Conservation (phyloP, 306 rosid genomes). For the Acmispon strigosus region DNA sequence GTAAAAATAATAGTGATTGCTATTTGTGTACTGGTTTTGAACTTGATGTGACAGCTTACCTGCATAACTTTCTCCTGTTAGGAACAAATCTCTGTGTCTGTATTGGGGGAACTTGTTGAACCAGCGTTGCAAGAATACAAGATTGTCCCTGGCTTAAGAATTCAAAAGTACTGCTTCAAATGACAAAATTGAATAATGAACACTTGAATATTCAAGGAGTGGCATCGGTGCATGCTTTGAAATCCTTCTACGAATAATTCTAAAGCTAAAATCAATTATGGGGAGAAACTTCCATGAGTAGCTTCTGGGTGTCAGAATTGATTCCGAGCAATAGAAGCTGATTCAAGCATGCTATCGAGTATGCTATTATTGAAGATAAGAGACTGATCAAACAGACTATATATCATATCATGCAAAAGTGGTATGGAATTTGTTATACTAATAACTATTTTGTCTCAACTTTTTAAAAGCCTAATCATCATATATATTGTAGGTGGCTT, state of each 20-base stretch:
- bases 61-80: constrained; percentile 65
- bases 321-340: no score
- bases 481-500: constrained; percentile 13
- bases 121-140: constrained; percentile 55
- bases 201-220: neutral
- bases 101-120: constrained; percentile 55
- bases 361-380: neutral
- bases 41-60: constrained; percentile 20
- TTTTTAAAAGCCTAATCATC: constrained; percentile 13
- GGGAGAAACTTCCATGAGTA: no score
- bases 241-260: neutral
- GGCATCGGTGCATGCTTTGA: neutral
- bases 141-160: constrained; percentile 55
- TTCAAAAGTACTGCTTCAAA: constrained; percentile 25
- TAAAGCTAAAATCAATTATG: no score
- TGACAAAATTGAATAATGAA: constrained; percentile 2
- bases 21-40: no score
- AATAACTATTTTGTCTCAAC: constrained; percentile 23
- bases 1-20: no score
- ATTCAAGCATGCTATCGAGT: neutral
- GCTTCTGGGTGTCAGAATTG: no score
- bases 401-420: constrained; percentile 10
- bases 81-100: constrained; percentile 43
- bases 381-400: neutral
- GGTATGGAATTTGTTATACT: neutral